A percentile compares a stretch with the other conserved stretches of the same genome.
Conservation (phyloP, 768 basidiomycete genomes). For the Lyophyllum decastes region DNA sequence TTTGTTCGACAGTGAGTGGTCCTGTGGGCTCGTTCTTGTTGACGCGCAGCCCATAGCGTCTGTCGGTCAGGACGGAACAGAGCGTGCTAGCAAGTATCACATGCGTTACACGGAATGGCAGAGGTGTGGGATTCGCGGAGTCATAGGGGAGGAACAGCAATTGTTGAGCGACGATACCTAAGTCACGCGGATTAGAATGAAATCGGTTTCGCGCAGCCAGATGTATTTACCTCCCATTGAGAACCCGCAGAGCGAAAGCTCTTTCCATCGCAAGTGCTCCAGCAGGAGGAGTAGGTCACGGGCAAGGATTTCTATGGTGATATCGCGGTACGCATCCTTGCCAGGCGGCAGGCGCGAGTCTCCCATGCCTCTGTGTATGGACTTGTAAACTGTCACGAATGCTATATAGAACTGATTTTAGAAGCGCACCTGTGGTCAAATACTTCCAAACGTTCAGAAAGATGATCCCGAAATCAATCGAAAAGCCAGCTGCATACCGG, state of each 20-base stretch:
- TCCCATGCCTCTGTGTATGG: constrained; percentile 42
- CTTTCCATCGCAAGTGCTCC: constrained; percentile 37
- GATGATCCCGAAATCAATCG: neutral
- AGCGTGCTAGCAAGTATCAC: constrained; percentile 39
- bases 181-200: neutral
- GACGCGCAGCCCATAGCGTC: constrained; percentile 25
- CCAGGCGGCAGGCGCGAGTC: constrained; percentile 35
- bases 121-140: constrained; percentile 28
- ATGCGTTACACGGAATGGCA: constrained; percentile 44
- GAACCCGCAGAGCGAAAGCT: constrained; percentile 46
- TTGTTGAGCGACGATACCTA: constrained; percentile 46
- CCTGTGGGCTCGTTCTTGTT: constrained; percentile 13
- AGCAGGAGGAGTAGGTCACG: constrained; percentile 43
- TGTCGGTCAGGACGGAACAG: constrained; percentile 19
- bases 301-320: constrained; percentile 47
- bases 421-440: constrained; percentile 37
- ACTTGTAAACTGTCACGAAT: neutral
- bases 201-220: neutral
- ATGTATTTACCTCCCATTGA: constrained; percentile 50
- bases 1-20: constrained; percentile 28
- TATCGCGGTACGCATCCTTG: constrained; percentile 28
- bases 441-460: constrained; percentile 25
- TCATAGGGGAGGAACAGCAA: constrained; percentile 46
- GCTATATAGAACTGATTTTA: neutral
- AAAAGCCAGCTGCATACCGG: constrained; percentile 30